phyloP scores from a whole-genome alignment of 495 filamentous ascomycete species.

The Aspergillus heteromorphus region DNA sequence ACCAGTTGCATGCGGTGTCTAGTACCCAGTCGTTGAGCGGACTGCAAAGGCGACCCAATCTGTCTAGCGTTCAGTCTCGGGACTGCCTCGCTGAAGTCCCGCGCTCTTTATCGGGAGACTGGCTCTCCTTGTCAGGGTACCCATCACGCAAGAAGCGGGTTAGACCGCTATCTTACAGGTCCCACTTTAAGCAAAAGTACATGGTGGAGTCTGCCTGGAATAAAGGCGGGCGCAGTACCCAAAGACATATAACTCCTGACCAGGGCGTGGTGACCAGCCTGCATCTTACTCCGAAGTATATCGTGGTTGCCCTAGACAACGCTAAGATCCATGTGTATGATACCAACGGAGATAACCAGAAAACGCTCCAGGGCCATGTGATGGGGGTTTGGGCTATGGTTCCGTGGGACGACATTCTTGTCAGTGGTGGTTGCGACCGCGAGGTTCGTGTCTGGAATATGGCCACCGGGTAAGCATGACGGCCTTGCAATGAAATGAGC shows the following conservation, averaged over 20 bases:
- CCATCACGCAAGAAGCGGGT: conserved; percentile 33
- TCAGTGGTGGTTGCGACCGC: conserved; percentile 93
- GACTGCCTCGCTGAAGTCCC: conserved; percentile 26
- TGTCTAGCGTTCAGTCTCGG: conserved; percentile 22
- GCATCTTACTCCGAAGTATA: conserved; percentile 91
- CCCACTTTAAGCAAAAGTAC: conserved; percentile 95
- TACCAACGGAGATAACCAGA: conserved; percentile 78
- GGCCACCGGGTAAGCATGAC: conserved; percentile 71
- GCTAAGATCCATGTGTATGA: conserved; percentile 98
- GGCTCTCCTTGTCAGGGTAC: conserved; percentile 26
- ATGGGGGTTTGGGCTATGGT: conserved; percentile 99
- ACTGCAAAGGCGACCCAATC: conserved; percentile 23
- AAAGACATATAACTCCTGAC: conserved; percentile 85
- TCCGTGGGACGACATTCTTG: conserved; percentile 91
- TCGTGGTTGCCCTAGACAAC: conserved; percentile 95
- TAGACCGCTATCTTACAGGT: conserved; percentile 70
- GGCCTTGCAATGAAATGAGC: background rate
- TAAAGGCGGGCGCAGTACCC: conserved; percentile 71
- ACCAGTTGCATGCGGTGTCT: conserved; percentile 17
- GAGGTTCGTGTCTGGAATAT: conserved; percentile 98
- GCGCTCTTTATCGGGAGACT: conserved; percentile 34
- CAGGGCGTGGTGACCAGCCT: conserved; percentile 95
- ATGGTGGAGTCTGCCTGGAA: conserved; percentile 97
- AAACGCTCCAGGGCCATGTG: conserved; percentile 87
- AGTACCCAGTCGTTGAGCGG: conserved; percentile 18